Evolutionary conservation across 2,329 filamentous ascomycete species (phyloP), one percentile per base, ranked within the genome.

Genomic region (Stachybotrys chlorohalonatus): DNA sequence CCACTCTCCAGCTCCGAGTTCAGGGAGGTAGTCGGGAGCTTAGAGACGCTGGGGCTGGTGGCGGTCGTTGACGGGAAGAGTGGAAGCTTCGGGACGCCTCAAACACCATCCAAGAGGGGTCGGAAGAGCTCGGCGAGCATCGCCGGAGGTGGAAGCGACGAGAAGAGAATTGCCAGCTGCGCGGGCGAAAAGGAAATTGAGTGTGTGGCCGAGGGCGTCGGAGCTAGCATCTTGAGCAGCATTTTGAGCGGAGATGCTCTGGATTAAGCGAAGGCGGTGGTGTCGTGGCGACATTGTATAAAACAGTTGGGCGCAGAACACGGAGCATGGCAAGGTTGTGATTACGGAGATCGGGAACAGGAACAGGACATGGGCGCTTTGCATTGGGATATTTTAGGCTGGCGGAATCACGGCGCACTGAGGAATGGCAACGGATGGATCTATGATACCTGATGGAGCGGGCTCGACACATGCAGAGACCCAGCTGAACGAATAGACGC

Each of bases 1-100:
- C 89, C 93, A 1, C 81, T 99, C 2, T 94, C 90, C 1, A 87
- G 83, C 64, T 94, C 90, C 6, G 94, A 99, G 69, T 99, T 99
- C 70, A 84, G 91, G 55, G 94, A 99, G 70, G 92, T 99, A 6
- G 79, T 96, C 17, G 85, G 87, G 42, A 95, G 90, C 62, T 73
- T 99, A 53, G 94, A 99, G 74, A 94, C 92, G 0, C 74, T 96
- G 50, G 92, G 90, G 1, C 75, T 97, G 24, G 79, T 96, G 6
- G 86, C 68, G 70, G 86, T 72, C 64, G 89, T 73, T 66, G 90
- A 80, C 74, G 89, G 75, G 62, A 90, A 81, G 75, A 86, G 75
- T 52, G 88, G 83, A 49, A 89, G 80, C 59, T 85, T 88, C 65
- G 71, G 81, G 48, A 73, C 75, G 64, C 66, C 82, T 36, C 83